Evolutionary conservation across 2,329 filamentous ascomycete genomes (phyloP), one percentile per base, ranked within the genome.

Genomic region (Phaeoacremonium minimum): DNA sequence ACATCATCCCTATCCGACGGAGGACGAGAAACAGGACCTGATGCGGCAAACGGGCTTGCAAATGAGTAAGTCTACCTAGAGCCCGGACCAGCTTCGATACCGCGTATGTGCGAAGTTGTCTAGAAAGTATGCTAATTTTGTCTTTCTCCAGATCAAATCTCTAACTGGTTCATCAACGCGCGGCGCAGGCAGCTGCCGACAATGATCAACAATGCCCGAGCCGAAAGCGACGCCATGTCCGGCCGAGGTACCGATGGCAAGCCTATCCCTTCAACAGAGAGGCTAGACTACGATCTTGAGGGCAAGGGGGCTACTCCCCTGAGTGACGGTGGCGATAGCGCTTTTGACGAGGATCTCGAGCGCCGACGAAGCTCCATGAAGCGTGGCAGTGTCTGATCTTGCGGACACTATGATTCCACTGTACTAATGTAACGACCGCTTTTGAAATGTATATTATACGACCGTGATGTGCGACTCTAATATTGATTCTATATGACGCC

Each of bases 1-100:
- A 7, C 71, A 80, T 42, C 87, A 93, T 52, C 87, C 88, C 0
- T 95, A 95, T 55, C 88, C 88, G 2, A 89, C 81, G 5, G 87
- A 94, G 58, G 87, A 94, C 44, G 85, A 94, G 63, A 94, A 95
- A 61, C 79, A 90, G 53, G 77, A 85, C 41, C 71, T 95, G 32
- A 87, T 89, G 72, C 73, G 75, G 32, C 70, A 80, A 52, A 95
- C 88, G 1, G 80, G 80, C 1, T 67, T 95, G 18, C 83, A 86
- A 37, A 83, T 94, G 66, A 90, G 84, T 78, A 71, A 67, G 80
- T 76, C 55, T 47, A 11, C 5, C 6, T 16, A 6, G n/a, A 7
- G 7, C 17, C 7, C 7, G 9, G 32, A 40, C 7, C 38, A 6
- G 30, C 5, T 28, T 34, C 22, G 14, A 37, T 37, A 41, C 41